Evolutionary conservation across 1,284 basidiomycete genomes (phyloP).

Genomic region (Volvariella surrecta): DNA sequence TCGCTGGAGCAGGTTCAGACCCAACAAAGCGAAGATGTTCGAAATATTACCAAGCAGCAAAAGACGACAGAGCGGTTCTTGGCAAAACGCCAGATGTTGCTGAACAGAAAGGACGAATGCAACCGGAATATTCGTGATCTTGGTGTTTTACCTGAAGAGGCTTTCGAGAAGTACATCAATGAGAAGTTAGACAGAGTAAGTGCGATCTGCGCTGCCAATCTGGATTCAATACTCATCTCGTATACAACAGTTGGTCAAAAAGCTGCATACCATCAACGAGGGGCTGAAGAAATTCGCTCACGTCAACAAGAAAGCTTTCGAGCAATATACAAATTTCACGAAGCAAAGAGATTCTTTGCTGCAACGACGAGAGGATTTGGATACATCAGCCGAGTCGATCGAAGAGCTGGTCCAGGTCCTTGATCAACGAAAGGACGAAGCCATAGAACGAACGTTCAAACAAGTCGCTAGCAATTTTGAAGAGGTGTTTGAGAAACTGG

Average conservation of each 20-base stretch:
- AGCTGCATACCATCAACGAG: constrained; percentile 86
- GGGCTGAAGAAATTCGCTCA: constrained; percentile 93
- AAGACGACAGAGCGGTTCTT: constrained; percentile 94
- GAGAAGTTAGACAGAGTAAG: constrained; percentile 77
- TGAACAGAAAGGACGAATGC: constrained; percentile 84
- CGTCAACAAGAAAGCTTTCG: constrained; percentile 99
- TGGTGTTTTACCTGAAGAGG: constrained; percentile 94
- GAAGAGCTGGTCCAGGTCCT: constrained; percentile 92
- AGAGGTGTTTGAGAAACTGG: constrained; percentile 96
- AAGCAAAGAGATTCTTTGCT: constrained; percentile 92
- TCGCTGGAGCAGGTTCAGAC: constrained; percentile 72
- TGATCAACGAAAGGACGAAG: constrained; percentile 96
- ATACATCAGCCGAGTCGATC: constrained; percentile 84
- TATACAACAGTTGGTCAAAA: constrained; percentile 75
- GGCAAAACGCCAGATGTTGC: constrained; percentile 82
- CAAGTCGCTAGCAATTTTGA: constrained; percentile 96
- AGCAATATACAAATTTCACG: constrained; percentile 97
- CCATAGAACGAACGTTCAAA: constrained; percentile 97
- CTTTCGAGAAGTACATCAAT: constrained; percentile 89
- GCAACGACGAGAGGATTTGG: constrained; percentile 83
- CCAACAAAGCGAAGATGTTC: constrained; percentile 80
- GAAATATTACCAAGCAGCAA: constrained; percentile 82
- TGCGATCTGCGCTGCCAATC: constrained; percentile 7
- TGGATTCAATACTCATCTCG: constrained; percentile 4
- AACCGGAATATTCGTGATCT: constrained; percentile 93